Percentiles rank a stretch among this genome's conserved stretches.
phyloP scores from a whole-genome alignment of 2,329 filamentous ascomycete genomes.

The Ophioceras dolichostomum region DNA sequence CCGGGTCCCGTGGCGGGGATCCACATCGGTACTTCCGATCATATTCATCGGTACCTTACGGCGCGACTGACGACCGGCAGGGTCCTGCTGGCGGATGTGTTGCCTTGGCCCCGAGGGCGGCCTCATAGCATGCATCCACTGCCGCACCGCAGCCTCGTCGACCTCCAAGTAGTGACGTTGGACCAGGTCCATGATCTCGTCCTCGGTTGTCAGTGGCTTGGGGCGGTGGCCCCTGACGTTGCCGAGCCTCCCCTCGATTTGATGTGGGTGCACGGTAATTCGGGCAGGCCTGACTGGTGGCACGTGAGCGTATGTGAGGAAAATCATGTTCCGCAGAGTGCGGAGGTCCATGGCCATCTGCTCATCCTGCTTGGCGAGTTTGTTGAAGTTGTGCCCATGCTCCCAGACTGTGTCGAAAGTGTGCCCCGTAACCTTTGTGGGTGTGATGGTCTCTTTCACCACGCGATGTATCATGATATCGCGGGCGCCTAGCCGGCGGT shows the following conservation, averaged over 20 bases:
- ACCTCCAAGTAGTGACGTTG: constrained; percentile 12
- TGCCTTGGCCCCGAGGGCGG: constrained; percentile 1
- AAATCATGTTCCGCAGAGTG: constrained; percentile 13
- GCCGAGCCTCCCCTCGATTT: too few species aligned
- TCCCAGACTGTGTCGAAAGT: constrained; percentile 6
- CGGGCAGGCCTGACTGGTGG: not conserved
- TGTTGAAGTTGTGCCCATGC: constrained; percentile 5
- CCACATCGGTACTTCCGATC: constrained; percentile 1
- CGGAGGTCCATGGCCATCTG: constrained; percentile 15
- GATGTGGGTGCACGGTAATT: not conserved
- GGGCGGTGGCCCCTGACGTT: too few species aligned
- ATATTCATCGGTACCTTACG: too few species aligned
- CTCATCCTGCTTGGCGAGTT: constrained; percentile 10
- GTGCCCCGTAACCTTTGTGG: constrained; percentile 5
- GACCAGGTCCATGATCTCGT: constrained; percentile 10
- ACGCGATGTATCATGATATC: constrained; percentile 19
- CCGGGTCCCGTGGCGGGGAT: not conserved
- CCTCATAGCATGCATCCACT: constrained; percentile 7
- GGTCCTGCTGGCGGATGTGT: too few species aligned
- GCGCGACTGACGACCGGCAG: too few species aligned
- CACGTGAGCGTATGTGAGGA: constrained; percentile 8
- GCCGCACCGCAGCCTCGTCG: constrained; percentile 7
- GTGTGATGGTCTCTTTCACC: constrained; percentile 17
- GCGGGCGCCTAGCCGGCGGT: constrained; percentile 15
- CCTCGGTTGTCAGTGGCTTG: constrained; percentile 3